Percentiles rank a stretch among this genome's conserved stretches.
Conservation (phyloP, 2,329 filamentous ascomycete genomes). For the Fusarium subtropicale region DNA sequence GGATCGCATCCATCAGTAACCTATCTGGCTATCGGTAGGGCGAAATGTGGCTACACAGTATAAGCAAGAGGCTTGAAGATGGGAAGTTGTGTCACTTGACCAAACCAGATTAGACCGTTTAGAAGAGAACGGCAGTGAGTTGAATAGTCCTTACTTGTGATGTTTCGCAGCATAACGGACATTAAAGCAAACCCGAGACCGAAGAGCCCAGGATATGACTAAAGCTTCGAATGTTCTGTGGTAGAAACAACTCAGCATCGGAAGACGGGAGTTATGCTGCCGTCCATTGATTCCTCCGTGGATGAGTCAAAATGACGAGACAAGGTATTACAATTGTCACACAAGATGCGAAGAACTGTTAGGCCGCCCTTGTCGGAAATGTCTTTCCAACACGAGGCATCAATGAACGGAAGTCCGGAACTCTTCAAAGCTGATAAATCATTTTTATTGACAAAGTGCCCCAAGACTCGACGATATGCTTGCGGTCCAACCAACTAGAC, state of each 20-base stretch:
- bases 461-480: neutral
- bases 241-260: neutral
- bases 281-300: neutral
- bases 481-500: neutral
- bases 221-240: neutral
- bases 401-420: slow-evolving; percentile 12
- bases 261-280: neutral
- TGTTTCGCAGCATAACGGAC: slow-evolving; percentile 35
- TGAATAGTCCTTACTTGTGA: slow-evolving; percentile 16
- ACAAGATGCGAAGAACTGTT: slow-evolving; percentile 14
- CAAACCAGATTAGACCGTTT: neutral
- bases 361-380: neutral
- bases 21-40: slow-evolving; percentile 1
- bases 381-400: neutral
- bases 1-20: neutral
- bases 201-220: slow-evolving; percentile 4
- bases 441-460: slow-evolving; percentile 1
- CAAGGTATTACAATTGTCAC: slow-evolving; percentile 24
- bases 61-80: slow-evolving; percentile 15
- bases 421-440: slow-evolving; percentile 3
- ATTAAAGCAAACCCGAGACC: slow-evolving; percentile 34
- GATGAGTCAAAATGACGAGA: slow-evolving; percentile 29
- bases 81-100: slow-evolving; percentile 20
- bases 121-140: slow-evolving; percentile 4
- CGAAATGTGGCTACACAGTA: slow-evolving; percentile 17